A percentile compares a stretch with the other conserved stretches of the same genome.
phyloP scores from a whole-genome alignment of 768 basidiomycete genomes.

The Scleroderma citrinum region DNA sequence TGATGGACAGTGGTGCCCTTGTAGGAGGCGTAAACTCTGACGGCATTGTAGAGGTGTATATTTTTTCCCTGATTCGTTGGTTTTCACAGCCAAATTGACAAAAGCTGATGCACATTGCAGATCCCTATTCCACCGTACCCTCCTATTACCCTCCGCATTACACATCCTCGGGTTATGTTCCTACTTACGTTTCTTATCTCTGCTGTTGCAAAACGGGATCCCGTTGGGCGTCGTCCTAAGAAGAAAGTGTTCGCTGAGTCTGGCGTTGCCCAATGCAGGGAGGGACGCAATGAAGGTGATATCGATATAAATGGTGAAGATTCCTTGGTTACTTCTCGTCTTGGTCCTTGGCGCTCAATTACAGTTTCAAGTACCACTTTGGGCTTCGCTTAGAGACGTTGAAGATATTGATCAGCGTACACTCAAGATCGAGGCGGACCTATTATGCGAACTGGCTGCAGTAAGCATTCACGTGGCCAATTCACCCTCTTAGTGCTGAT shows the following conservation, averaged over 20 bases:
- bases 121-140: conserved; percentile 30
- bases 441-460: conserved; percentile 63
- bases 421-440: conserved; percentile 62
- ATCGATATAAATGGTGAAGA: conserved; percentile 11
- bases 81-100: conserved; percentile 22
- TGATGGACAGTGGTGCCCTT: conserved; percentile 54
- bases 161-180: conserved; percentile 63
- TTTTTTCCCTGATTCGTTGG: background rate
- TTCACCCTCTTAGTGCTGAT: background rate
- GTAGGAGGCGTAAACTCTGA: conserved; percentile 32
- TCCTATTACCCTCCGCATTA: conserved; percentile 50
- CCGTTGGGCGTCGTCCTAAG: conserved; percentile 69
- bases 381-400: conserved; percentile 48
- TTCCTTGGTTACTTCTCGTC: background rate
- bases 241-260: conserved; percentile 63
- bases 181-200: conserved; percentile 63
- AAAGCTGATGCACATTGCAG: conserved; percentile 12
- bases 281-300: conserved; percentile 34
- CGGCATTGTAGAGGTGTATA: conserved; percentile 34
- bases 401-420: conserved; percentile 43
- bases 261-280: conserved; percentile 43
- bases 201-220: conserved; percentile 62
- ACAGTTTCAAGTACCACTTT: conserved; percentile 41
- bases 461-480: conserved; percentile 32
- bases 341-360: background rate